Base-by-base conservation (phyloP, 2,329 filamentous ascomycete genomes). In the Tolypocladium amazonense region DNA sequence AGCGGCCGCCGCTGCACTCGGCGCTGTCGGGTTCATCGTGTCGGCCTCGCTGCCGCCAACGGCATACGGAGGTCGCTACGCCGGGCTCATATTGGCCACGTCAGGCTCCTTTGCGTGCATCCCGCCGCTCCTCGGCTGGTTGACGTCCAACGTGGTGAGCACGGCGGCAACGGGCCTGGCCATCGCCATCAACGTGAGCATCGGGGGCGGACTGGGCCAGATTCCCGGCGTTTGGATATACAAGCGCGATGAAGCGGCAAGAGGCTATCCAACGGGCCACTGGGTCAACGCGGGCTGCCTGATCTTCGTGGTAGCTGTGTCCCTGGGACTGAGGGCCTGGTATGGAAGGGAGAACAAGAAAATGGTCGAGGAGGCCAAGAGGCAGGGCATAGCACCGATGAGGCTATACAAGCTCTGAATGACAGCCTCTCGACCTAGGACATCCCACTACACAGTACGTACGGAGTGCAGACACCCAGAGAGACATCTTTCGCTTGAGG, bases 141-240 rank as follows among this genome's bases (percentile, higher is more conserved):
- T 89, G 8, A 85, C 83, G 11, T 84, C 82, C 47, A 90, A 90
- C 67, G 75, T 88, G 56, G 82, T 82, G 67, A 84, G 79, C 59
- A 89, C 87, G 0, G 82, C 83, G 0, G 80, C 86, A 0, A 82
- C 83, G 0, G 87, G 87, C 0, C 77, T 90, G 14, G 87, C 87
- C 2, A 87, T 90, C 59, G 88, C 87, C 0, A 72, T 90, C 62
- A 89, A 90, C 63, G 82, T 90, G 20, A 85, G 83, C 2, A 79
- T 88, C 37, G 80, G 80, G 56, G 87, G 86, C 0, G 87, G 86
- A 0, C 78, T 87, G 0, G 87, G 88, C 0, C 87, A 90, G 70
- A 90, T 90, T 47, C 81, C 84, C 0, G 88, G 87, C 0, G 85
- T 89, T 1, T 90, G 86, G 86, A 89, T 89, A 62, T 90, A 89